Base-by-base conservation (phyloP, 2,329 filamentous ascomycete genomes). In the Colletotrichum higginsianum region DNA sequence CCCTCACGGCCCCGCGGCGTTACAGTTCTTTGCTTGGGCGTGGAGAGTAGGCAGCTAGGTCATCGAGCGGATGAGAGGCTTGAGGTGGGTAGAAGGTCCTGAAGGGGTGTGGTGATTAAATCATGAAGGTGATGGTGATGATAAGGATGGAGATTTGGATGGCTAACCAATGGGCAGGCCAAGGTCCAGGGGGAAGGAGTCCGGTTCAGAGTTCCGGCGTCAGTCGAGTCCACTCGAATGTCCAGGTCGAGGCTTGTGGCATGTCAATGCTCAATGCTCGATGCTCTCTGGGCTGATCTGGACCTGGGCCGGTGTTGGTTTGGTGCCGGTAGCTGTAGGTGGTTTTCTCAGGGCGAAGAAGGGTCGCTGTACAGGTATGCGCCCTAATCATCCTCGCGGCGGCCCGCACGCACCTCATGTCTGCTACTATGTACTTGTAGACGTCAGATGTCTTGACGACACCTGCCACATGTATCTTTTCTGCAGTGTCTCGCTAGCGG, bases 401-500 rank as follows among this genome's bases (percentile, higher is more conserved):
- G 44, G 53, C 16, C 46, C 65, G 65, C 69, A 69, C 66, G 69
- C 21, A 47, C 66, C 65, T 61, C 58, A 50, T 13, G 58, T 49
- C 60, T 58, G 65, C 58, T 69, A 30, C 26, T 30, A 30, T 30
- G 26, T 23, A 23, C 21, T 23, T 23, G 21, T 30, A 61, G 53
- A 72, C 69, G 69, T 69, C 65, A 69, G 58, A 72, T 72, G 69
- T 72, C 69, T 63, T 60, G 21, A 58, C 69, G 69, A 72, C 69
- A 69, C 66, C 69, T 72, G 69, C 69, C 69, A 72, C 61, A 71
- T 50, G 70, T 72, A 71, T 61, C 70, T 55, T 71, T 61, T 66
- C 67, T 70, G 56, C 49, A 47, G 44, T 53, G 70, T 66, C 70
- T 66, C 49, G 53, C 70, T 66, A 71, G 61, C 67, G 49, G 42